Conservation (phyloP, 108 stramenopile genomes). For the Skeletonema tropicum region DNA sequence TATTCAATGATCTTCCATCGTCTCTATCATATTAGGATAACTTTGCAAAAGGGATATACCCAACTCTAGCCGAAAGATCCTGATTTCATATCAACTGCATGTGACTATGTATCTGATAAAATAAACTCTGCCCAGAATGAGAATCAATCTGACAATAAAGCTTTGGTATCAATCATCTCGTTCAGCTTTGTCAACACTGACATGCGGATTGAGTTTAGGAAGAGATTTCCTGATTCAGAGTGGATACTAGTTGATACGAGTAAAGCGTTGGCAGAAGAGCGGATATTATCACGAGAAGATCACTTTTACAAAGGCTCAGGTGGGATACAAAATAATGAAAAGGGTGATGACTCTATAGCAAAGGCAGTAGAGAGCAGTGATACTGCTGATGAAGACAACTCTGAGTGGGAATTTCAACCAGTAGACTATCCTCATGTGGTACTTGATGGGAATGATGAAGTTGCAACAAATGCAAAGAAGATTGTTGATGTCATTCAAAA, state of each 20-base stretch:
- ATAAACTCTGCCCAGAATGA: slow-evolving; percentile 6
- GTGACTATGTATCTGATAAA: slow-evolving; percentile 53
- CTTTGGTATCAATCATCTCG: slow-evolving; percentile 36
- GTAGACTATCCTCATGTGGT: slow-evolving; percentile 56
- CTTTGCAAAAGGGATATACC: slow-evolving; percentile 72
- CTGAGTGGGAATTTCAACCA: slow-evolving; percentile 72
- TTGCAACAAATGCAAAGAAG: slow-evolving; percentile 49
- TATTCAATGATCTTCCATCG: no score
- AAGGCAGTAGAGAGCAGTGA: slow-evolving; percentile 2
- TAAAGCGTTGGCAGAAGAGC: slow-evolving; percentile 45
- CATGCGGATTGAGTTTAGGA: slow-evolving; percentile 51
- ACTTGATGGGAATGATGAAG: slow-evolving; percentile 49
- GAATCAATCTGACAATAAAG: slow-evolving; percentile 4
- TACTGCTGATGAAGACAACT: slow-evolving; percentile 39
- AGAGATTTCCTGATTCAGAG: slow-evolving; percentile 53
- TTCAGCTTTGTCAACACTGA: slow-evolving; percentile 80
- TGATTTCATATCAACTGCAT: slow-evolving; percentile 51
- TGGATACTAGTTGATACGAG: slow-evolving; percentile 68
- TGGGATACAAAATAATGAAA: neutral
- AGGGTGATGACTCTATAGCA: slow-evolving; percentile 1
- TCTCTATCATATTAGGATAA: slow-evolving; percentile 37
- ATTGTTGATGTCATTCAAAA: slow-evolving; percentile 38
- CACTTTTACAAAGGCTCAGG: slow-evolving; percentile 69
- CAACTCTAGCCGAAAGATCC: slow-evolving; percentile 58
- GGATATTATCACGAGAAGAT: slow-evolving; percentile 61